Evolutionary conservation across 1,139 yeast species (phyloP), one percentile per base, ranked within the genome.

Genomic region (Sugiyamaella sp.): DNA sequence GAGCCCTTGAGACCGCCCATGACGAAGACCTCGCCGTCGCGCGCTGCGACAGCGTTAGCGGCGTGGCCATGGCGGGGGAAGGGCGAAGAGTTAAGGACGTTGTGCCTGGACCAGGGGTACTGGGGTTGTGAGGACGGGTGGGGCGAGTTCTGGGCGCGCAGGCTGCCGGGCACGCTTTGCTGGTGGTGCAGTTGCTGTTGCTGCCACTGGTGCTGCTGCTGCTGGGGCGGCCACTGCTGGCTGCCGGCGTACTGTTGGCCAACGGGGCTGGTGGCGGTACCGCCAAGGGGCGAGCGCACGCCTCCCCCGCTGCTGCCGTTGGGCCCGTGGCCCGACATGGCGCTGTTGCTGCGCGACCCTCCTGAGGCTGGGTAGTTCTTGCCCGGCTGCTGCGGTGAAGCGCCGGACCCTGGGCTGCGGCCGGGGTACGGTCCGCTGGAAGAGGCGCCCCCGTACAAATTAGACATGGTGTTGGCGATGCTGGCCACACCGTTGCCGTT

Each of bases 1-100:
- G 91, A 90, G 53, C 91, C 97, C 66, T 91, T 87, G 51, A 95
- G 77, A 2, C 99, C 99, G 38, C 99, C 99, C 89, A 93, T 91
- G 44, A 95, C 80, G 68, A 83, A 90, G 22, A 91, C 76, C 60
- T 89, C 95, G 55, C 90, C 89, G 58, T 85, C 85, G 16, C 75
- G 65, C 25, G 90, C 95, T 20, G 95, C 84, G 8, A 86, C 75
- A 46, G 83, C 76, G 27, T 87, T 75, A 0, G 97, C 93, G 0
- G 96, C 89, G 70, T 93, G 98, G 63, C 98, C 85, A 68, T 90
- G 90, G 46, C 98, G 80, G 4, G 99, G 98, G 66, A 93, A 90
- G 0, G 98, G 98, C 2, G 95, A 85, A 3, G 72, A 70, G 63
- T 87, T 82, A 59, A 76, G 76, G 40, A 91, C 75, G 64, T 82